Base-by-base conservation (phyloP, 179 eudicot genomes). In the Drosera spatulata region DNA sequence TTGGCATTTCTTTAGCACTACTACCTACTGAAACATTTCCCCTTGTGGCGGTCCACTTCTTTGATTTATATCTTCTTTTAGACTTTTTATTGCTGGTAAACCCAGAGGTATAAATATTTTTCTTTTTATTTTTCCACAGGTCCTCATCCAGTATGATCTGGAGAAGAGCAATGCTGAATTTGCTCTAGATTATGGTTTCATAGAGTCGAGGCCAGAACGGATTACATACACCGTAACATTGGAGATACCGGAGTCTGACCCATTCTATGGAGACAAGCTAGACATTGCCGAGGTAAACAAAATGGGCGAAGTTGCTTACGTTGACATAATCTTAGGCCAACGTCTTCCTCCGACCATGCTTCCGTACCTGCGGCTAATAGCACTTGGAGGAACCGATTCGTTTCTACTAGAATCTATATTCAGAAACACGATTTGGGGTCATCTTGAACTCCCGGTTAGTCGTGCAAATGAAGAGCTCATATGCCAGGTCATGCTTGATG, bases 131-230 rank as follows among this genome's bases (percentile, higher is more conserved):
- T 3, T 37, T 55, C 40, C 49, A 65, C 81, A 93, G 99, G 83
- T 90, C 60, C 50, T 80, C 71, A 91, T 94, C 75, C 99, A 91
- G 73, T 94, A 94, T 68, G 87, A 82, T 74, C 40, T 83, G 63
- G 71, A 82, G 44, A 94, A 94, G 80, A 94, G 85, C 79, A 87
- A 90, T 69, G 97, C 97, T 3, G 97, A 91, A 63, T 63, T 94
- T 55, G 97, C 97, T 67, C 74, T 94, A 61, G 99, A 91, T 75
- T 94, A 94, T 22, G 99, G 99, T 44, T 94, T 94, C 64, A 73
- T 77, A 62, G 99, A 94, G 65, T 65, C 85, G 43, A 80, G 77
- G 54, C 39, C 87, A 62, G 80, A 74, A 60, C 82, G 95, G 52
- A 79, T 82, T 46, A 71, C 85, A 39, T 90, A 82, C 70, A 94